phyloP scores from a whole-genome alignment of 2,329 filamentous ascomycete species.

The Pezicula neosporulosa region DNA sequence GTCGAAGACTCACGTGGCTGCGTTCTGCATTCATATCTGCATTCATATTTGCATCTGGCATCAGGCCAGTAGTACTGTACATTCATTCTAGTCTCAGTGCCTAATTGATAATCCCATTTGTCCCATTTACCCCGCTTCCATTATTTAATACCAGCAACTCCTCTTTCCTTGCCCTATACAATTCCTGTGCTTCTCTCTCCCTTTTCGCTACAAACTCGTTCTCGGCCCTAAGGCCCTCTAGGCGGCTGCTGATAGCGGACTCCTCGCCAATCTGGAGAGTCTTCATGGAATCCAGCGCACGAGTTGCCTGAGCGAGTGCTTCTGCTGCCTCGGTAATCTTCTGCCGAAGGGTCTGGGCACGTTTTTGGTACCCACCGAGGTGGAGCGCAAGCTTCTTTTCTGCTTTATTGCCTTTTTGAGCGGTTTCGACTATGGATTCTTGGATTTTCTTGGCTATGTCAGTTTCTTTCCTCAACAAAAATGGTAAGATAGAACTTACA shows the following conservation, averaged over 20 bases:
- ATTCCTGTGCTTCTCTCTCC: slow-evolving; percentile 87
- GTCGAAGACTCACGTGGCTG: no score
- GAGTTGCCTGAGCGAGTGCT: slow-evolving; percentile 68
- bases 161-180: slow-evolving; percentile 72
- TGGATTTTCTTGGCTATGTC: slow-evolving; percentile 56
- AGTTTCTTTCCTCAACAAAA: slow-evolving; percentile 9
- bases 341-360: slow-evolving; percentile 72
- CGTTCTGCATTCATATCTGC: no score
- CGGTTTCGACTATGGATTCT: slow-evolving; percentile 67
- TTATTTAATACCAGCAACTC: slow-evolving; percentile 64
- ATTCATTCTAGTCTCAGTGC: not conserved
- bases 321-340: slow-evolving; percentile 76
- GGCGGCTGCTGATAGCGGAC: slow-evolving; percentile 65
- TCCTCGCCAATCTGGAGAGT: slow-evolving; percentile 78
- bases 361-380: slow-evolving; percentile 85
- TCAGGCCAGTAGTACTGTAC: not conserved
- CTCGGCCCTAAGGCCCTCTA: slow-evolving; percentile 77
- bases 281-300: slow-evolving; percentile 70
- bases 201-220: slow-evolving; percentile 75
- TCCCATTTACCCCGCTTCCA: slow-evolving; percentile 1
- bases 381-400: slow-evolving; percentile 91
- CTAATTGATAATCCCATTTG: slow-evolving; percentile 21
- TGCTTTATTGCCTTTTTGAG: slow-evolving; percentile 78
- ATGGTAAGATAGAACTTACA: slow-evolving; percentile 40
- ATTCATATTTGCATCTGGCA: not conserved